Conservation (phyloP, 176 grass and related monocot species). For the Carex parvula region DNA sequence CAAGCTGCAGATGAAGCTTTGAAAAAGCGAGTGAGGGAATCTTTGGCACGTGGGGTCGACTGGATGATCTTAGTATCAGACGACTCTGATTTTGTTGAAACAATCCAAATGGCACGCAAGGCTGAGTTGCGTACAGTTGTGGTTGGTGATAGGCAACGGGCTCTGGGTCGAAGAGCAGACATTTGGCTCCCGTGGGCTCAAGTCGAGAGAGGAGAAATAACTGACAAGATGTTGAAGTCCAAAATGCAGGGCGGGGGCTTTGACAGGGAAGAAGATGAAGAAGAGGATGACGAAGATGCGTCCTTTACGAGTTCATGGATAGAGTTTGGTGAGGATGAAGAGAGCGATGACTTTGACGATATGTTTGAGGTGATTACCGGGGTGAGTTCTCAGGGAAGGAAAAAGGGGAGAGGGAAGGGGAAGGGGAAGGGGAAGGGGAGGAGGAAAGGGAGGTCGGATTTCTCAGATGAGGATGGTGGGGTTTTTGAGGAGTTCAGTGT, state of each 20-base stretch:
- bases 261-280: constrained; percentile 16
- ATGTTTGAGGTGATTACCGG: background rate
- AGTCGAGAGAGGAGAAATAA: constrained; percentile 74
- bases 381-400: constrained; percentile 2
- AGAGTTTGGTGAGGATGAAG: constrained; percentile 34
- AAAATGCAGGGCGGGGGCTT: constrained; percentile 22
- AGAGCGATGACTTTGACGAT: constrained; percentile 22
- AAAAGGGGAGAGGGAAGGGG: background rate
- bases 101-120: constrained; percentile 54
- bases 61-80: constrained; percentile 84
- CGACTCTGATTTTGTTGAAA: constrained; percentile 79
- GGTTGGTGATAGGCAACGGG: constrained; percentile 55
- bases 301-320: constrained; percentile 35
- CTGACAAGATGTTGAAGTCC: constrained; percentile 46
- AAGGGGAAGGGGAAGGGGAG: background rate
- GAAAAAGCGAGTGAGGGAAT: constrained; percentile 71
- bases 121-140: constrained; percentile 69
- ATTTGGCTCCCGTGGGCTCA: constrained; percentile 82
- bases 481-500: background rate
- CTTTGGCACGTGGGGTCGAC: constrained; percentile 62
- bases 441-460: constrained; percentile 6
- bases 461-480: background rate
- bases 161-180: constrained; percentile 53
- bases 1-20: constrained; percentile 88
- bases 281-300: constrained; percentile 26